Conservation (phyloP, 352 stramenopile genomes). For the Phytopythium montanum region DNA sequence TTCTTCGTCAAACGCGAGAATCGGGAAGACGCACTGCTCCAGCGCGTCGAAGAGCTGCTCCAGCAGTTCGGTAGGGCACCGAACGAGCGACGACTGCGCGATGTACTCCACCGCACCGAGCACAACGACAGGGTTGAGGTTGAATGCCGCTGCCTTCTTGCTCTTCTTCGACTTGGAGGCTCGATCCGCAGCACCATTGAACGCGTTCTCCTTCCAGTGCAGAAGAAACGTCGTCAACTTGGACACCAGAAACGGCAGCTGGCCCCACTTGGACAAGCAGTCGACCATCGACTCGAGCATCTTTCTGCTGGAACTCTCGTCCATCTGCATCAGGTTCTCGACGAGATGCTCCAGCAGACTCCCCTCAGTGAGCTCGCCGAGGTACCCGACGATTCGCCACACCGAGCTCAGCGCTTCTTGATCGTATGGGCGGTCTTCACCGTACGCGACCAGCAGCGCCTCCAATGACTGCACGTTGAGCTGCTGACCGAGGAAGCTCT, state of each 20-base stretch:
- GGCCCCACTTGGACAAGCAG: conserved; percentile 71
- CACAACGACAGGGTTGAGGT: conserved; percentile 55
- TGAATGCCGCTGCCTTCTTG: conserved; percentile 25
- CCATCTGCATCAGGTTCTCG: conserved; percentile 66
- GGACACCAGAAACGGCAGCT: conserved; percentile 57
- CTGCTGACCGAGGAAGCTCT: conserved; percentile 65
- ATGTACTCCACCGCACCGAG: conserved; percentile 67
- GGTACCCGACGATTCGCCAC: conserved; percentile 68
- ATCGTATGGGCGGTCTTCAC: conserved; percentile 49
- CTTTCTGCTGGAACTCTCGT: conserved; percentile 67
- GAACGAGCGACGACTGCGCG: conserved; percentile 38
- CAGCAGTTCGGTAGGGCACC: conserved; percentile 43
- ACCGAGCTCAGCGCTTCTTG: conserved; percentile 68
- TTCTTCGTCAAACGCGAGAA: conserved; percentile 39
- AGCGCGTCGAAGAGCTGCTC: conserved; percentile 39
- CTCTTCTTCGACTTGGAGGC: conserved; percentile 32
- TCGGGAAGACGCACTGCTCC: conserved; percentile 35
- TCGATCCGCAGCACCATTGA: conserved; percentile 8
- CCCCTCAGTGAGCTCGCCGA: conserved; percentile 62
- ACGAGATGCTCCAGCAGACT: conserved; percentile 54
- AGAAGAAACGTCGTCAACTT: conserved; percentile 59
- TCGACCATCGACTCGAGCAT: conserved; percentile 78
- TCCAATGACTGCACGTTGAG: conserved; percentile 60
- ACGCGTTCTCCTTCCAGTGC: conserved; percentile 54
- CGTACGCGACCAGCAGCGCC: conserved; percentile 61